Evolutionary conservation across 345 rosid genomes (phyloP), one percentile per base, ranked within the genome.

Genomic region (Rhizophora apiculata): DNA sequence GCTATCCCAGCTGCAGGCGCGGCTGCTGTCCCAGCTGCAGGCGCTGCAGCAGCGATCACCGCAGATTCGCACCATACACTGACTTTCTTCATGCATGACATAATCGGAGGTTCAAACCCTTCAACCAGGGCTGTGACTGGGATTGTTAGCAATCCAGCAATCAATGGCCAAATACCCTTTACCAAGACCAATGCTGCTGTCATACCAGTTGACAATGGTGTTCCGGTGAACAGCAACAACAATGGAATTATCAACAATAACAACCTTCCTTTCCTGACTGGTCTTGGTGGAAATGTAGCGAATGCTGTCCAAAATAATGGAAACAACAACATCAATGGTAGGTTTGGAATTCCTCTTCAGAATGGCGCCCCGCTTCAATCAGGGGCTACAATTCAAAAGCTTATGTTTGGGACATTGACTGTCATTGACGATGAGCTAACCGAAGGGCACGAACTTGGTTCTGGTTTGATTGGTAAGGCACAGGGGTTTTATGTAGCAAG

Each of bases 401-500:
- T 94, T 6, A 88, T 88, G 97, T 91, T 91, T 36, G 96, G 96
- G 36, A 94, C 97, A 26, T 65, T 94, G 80, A 89, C 95, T 0
- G 93, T 86, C 20, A 86, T 94, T 26, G 96, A 89, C 22, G 96
- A 91, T 36, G 97, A 91, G 57, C 63, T 94, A 74, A 89, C 97
- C 0, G 86, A 86, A 71, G 89, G 90, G 16, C 82, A 86, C 6
- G 89, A 94, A 29, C 85, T 88, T 1, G 85, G 89, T 5, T 89
- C 98, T 2, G 86, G 82, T 5, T 69, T 87, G 4, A 72, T 89
- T 0, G 97, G 98, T 8, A 94, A 85, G 75, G 98, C 93, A 1
- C 97, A 91, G 32, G 98, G 98, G 16, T 89, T 85, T 78, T 91
- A 91, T 34, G 79, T 88, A 19, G 88, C 90, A 0, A 91, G 98